Evolutionary conservation across 2,329 filamentous ascomycete species (phyloP), one percentile per base, ranked within the genome.

Genomic region (Xylariales sp.): DNA sequence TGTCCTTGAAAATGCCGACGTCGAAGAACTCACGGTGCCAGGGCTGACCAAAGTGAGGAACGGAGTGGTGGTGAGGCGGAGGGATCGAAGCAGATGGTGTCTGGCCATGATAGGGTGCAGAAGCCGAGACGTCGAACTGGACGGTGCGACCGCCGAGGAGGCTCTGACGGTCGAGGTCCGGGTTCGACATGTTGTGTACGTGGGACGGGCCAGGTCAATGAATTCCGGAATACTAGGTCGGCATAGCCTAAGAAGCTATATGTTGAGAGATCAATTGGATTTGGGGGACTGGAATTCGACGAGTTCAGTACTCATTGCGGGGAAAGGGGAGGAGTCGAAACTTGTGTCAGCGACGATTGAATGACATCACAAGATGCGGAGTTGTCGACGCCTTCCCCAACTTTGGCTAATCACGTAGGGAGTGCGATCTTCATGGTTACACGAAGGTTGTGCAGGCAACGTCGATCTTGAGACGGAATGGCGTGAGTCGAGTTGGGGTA

Each of bases 1-100:
- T 46, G 22, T 46, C 44, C 5, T 38, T 38, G 31, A 46, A 35
- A 33, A 46, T 46, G 6, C 44, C 44, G 10, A 46, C 41, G 14
- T 46, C 44, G 15, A 46, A 33, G 4, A 46, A 41, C 33, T 46
- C 44, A 2, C 44, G 40, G 31, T 42, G 39, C 39, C 39, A 42
- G 22, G 29, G 18, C 22, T 42, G 20, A 19, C 36, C 21, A 19
- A 35, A 40, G 38, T 40, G 38, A 19, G 38, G 38, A n/a, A 40
- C 28, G 28, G 38, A 32, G 20, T 40, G 15, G 18, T 32, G 12
- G 29, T 33, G 38, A 14, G 18, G 16, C 4, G 38, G 29, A 7
- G 25, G 38, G 28, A 40, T 10, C n/a, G 38, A 18, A 9, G 9
- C 9, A 18, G 38, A 16, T 20, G 38, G 22, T 15, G 28, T 22